phyloP scores from a whole-genome alignment of 2,329 filamentous ascomycete genomes.

The Paraphoma chrysanthemicola region DNA sequence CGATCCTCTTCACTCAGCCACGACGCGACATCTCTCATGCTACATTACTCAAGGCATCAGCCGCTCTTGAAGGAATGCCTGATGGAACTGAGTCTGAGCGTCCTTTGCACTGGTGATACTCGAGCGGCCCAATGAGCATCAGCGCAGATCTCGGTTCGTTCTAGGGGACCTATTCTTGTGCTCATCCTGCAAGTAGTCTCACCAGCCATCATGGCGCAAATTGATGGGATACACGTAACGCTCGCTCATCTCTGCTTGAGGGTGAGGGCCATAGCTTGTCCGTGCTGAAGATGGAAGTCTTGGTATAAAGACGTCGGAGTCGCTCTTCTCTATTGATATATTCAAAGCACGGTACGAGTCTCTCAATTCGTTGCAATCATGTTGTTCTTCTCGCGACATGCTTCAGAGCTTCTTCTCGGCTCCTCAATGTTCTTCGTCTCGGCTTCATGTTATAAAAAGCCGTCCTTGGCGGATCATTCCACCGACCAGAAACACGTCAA shows the following conservation, averaged over 20 bases:
- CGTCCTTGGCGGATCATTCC: neutral
- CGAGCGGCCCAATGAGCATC: constrained; percentile 7
- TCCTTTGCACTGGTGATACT: neutral
- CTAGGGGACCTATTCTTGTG: constrained; percentile 12
- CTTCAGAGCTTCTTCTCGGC: too few species aligned
- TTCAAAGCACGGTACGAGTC: too few species aligned
- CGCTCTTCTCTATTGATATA: too few species aligned
- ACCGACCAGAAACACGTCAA: neutral
- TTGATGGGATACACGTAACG: neutral
- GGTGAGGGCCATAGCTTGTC: too few species aligned
- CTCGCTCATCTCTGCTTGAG: too few species aligned
- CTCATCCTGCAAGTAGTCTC: neutral
- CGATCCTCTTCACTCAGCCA: neutral
- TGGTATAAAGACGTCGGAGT: too few species aligned
- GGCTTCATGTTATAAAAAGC: neutral
- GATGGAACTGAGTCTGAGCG: too few species aligned
- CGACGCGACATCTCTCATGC: neutral
- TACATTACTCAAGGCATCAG: neutral
- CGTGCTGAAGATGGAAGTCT: too few species aligned
- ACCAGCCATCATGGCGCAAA: neutral
- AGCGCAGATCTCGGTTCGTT: neutral
- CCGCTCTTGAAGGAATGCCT: too few species aligned
- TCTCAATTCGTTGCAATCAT: too few species aligned
- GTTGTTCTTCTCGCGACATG: too few species aligned
- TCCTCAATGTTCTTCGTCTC: too few species aligned